These are phyloP conservation scores for Fusarium temperatum DNA, from an alignment of 2,329 filamentous ascomycete genomes.

Conservation along the genomic window DNA sequence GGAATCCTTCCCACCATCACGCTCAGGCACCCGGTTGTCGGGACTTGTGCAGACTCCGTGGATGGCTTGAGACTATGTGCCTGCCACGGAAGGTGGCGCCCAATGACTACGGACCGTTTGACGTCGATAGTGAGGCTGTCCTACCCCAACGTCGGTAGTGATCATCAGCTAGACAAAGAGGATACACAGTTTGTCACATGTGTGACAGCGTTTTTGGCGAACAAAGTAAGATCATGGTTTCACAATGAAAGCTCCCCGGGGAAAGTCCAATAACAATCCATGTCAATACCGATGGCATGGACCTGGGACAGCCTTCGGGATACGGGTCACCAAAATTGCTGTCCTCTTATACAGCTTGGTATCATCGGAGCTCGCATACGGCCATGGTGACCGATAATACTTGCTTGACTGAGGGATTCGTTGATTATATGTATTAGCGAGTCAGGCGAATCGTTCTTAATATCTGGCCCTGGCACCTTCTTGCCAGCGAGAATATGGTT, in stretches of 20 bases:
- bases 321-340: slow-evolving; percentile 23
- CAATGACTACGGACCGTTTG: slow-evolving; percentile 25
- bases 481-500: slow-evolving; percentile 5
- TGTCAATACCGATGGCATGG: slow-evolving; percentile 44
- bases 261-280: slow-evolving; percentile 29
- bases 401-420: neutral
- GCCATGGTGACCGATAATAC: neutral
- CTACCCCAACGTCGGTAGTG: slow-evolving; percentile 17
- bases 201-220: slow-evolving; percentile 24
- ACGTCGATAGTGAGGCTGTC: slow-evolving; percentile 16
- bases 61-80: slow-evolving; percentile 15
- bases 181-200: slow-evolving; percentile 11
- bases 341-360: slow-evolving; percentile 2
- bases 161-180: slow-evolving; percentile 9
- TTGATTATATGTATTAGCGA: slow-evolving; percentile 4
- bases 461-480: neutral
- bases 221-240: slow-evolving; percentile 15
- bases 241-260: slow-evolving; percentile 14
- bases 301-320: slow-evolving; percentile 37
- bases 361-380: slow-evolving; percentile 7
- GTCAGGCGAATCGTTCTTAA: slow-evolving; percentile 9
- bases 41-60: slow-evolving; percentile 25
- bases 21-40: slow-evolving; percentile 27
- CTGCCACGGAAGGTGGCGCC: neutral
- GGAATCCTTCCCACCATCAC: slow-evolving; percentile 34